A percentile compares a stretch with the other conserved stretches of the same genome.
Conservation (phyloP, 345 rosid species). For the Citrus sp. region DNA sequence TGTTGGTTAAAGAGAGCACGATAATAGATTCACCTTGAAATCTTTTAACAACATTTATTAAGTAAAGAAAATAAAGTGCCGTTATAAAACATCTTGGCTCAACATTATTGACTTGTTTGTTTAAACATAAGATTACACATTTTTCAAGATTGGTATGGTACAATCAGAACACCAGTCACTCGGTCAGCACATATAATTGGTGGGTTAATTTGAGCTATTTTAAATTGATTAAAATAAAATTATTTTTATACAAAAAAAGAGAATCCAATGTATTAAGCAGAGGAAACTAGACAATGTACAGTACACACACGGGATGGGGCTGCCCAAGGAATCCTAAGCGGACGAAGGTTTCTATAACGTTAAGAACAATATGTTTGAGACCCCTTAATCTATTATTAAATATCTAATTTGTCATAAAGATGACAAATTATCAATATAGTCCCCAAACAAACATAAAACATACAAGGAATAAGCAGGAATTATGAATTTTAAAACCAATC, state of each 20-base stretch:
- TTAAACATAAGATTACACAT: not conserved
- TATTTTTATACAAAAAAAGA: too few species aligned
- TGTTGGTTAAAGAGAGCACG: too few species aligned
- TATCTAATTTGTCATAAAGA: too few species aligned
- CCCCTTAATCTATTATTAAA: not conserved
- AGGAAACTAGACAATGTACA: not conserved
- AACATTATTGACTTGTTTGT: too few species aligned
- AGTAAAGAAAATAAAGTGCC: too few species aligned
- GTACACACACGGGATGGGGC: conserved; percentile 1
- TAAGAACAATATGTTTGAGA: too few species aligned
- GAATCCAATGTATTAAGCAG: conserved; percentile 38
- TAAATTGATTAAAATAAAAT: too few species aligned
- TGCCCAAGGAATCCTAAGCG: conserved; percentile 30
- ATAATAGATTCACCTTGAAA: too few species aligned
- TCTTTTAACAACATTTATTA: too few species aligned
- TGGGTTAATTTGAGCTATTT: not conserved
- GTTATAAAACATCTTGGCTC: too few species aligned
- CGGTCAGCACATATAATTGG: not conserved
- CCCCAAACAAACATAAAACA: not conserved
- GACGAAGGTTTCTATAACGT: not conserved
- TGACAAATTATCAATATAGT: too few species aligned
- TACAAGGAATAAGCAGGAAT: too few species aligned
- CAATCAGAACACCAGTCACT: not conserved
- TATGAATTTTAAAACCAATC: not conserved
- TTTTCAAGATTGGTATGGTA: not conserved